phyloP scores from a whole-genome alignment of 495 filamentous ascomycete species.

The Hyaloscypha hepaticicola region DNA sequence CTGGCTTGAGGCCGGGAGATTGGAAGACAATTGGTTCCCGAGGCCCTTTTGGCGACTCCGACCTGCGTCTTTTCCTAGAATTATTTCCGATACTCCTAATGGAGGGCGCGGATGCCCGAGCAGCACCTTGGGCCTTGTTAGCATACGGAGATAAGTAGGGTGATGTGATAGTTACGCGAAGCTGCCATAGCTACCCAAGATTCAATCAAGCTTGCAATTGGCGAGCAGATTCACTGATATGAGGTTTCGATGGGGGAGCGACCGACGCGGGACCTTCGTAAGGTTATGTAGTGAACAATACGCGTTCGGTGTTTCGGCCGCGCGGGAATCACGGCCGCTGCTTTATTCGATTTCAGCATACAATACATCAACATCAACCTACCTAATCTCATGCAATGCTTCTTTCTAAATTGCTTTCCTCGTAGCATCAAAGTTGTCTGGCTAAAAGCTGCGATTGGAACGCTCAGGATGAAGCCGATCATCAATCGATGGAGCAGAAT shows the following conservation, averaged over 20 bases:
- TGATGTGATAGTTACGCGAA: not conserved
- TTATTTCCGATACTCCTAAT: not conserved
- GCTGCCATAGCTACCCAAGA: not conserved
- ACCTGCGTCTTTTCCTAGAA: too few relatives aligned
- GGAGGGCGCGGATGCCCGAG: not conserved
- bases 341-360: too few relatives aligned
- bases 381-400: too few relatives aligned
- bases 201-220: too few relatives aligned
- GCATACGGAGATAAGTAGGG: not conserved
- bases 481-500: slow-evolving; percentile 1
- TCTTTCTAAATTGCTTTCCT: too few relatives aligned
- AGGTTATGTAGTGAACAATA: too few relatives aligned
- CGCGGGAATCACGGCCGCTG: too few relatives aligned
- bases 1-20: slow-evolving; percentile 3
- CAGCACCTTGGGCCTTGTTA: not conserved
- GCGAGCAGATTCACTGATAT: too few relatives aligned
- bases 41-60: not conserved
- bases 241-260: too few relatives aligned
- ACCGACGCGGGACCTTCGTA: too few relatives aligned
- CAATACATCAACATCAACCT: too few relatives aligned
- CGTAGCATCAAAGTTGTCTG: not conserved
- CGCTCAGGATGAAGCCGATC: not conserved
- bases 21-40: not conserved
- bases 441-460: not conserved
- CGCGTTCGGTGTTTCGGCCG: too few relatives aligned